Base-by-base conservation (phyloP, 2,329 filamentous ascomycete genomes). In the Monosporascus sp. region DNA sequence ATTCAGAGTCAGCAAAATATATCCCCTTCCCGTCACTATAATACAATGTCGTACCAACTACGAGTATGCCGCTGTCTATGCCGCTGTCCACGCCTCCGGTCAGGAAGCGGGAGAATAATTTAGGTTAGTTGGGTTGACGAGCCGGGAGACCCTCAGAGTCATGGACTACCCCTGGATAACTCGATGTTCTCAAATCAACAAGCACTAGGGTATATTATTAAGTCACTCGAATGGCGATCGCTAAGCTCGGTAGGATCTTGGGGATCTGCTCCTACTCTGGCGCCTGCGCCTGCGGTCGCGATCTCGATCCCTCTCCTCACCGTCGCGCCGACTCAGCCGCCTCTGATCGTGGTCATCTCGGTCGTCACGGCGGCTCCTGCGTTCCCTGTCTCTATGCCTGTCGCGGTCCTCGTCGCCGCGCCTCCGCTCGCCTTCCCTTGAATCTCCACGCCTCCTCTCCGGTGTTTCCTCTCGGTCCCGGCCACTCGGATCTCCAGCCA, bases 231-330 rank as follows among this genome's bases (percentile, higher is more conserved):
- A 41, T 20, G 38, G 24, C 14, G n/a, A 42, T 56, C 50, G 51
- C 60, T 56, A 57, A 51, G 56, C 54, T 57, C 55, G 60, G 60
- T 61, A 51, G 36, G 55, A 64, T 49, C 61, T 63, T 54, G 75
- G 76, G 50, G 77, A 79, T 49, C 68, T 70, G 57, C 76, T 78
- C 55, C 72, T 72, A 55, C 72, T 74, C 54, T 70, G 67, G 41
- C 60, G 62, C 38, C 62, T 63, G 38, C 65, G 64, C 52, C 53
- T 63, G 20, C 56, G 61, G 47, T 65, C 56, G 41, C 51, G 52
- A 37, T 61, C 60, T 51, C 62, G 63, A 44, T 65, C 65, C 25
- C 65, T 62, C 6, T 62, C 51, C 41, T 57, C 57, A 20, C 59
- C 58, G 18, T 60, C 54, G 45, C 59, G 41, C 24, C 41, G 54